Evolutionary conservation across 2,329 filamentous ascomycete species (phyloP), one percentile per base, ranked within the genome.

Genomic region (Alternaria postmessia): DNA sequence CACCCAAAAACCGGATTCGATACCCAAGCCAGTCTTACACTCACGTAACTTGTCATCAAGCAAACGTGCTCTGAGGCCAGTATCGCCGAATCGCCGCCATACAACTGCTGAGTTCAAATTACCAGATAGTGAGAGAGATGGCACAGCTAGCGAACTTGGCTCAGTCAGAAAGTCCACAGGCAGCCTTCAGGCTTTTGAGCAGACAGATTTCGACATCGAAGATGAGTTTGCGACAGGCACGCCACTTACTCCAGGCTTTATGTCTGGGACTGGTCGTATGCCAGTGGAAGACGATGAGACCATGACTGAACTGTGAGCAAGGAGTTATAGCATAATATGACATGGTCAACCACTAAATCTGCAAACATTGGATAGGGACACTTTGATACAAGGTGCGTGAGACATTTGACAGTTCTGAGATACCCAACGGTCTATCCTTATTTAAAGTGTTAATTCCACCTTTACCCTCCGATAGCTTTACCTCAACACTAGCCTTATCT

Each of bases 221-320:
- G 78, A 76, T 51, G 79, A 69, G n/a, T 66, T 81, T n/a, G 70
- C 80, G 34, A 69, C 74, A 8, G 76, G 77, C 5, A 81, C 80
- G 30, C 76, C 77, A 20, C 73, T 76, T 28, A 76, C 72, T 7
- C 73, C 72, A 3, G 71, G 64, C n/a, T 70, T 73, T 22, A 46
- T 56, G 18, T 52, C 62, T 16, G 71, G 70, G 1, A 74, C 72
- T 12, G 71, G 69, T 7, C 66, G 63, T 18, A 47, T 64, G 1
- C 66, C 61, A 2, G 64, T 67, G 5, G 69, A 75, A 3, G 67
- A 71, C 9, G 67, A 68, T 18, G 63, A 34, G 24, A 66, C 63
- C 4, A 64, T 63, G 18, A 70, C 65, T n/a, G 71, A 74, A 39
- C 32, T 75, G 8, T 76, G 41, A 68, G 26, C 2, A 26, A 32